Evolutionary conservation across 1,284 basidiomycete genomes (phyloP), one percentile per base, ranked within the genome.

Genomic region (Takashimella koratensis): DNA sequence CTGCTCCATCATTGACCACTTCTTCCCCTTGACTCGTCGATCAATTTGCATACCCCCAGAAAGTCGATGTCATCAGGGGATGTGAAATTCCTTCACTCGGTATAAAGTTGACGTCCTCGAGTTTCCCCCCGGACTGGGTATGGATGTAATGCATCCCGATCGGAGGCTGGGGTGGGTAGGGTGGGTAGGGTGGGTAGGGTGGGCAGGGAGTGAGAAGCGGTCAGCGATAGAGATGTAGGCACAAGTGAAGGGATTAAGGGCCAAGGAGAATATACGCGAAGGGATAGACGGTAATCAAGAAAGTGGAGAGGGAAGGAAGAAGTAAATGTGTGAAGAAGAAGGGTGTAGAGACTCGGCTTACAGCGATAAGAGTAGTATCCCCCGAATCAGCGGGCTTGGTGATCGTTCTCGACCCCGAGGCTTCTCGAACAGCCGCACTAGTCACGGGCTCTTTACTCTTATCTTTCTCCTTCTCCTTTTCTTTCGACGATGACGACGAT

Each of bases 401-500:
- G 8, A 45, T 25, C 19, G 44, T 45, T 22, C 13, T 45, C 12
- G 44, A 45, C 5, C 44, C 44, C 24, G 44, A 19, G 5, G 44
- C 44, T 24, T 22, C 24, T 19, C 24, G 19, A 22, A 45, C 24
- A 20, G 44, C 44, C 13, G 19, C 44, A 24, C 19, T 21, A 5
- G 44, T 45, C 12, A 25, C 44, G 20, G 24, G 19, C 20, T 43
- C 42, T n/a, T n/a, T n/a, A n/a, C n/a, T n/a, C n/a, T n/a, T n/a
- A n/a, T n/a, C n/a, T n/a, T n/a, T n/a, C n/a, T n/a, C n/a, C n/a
- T n/a, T n/a, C n/a, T n/a, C n/a, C n/a, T n/a, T n/a, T n/a, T n/a
- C n/a, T 45, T 20, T 51, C 4, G 49, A 51, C 8, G 56, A 47
- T 1, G 49, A 50, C 20, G 48, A 51, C 21, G 58, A 51, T 11